Evolutionary conservation across 2,329 filamentous ascomycete species (phyloP).

Genomic region (Biscogniauxia mediterranea): DNA sequence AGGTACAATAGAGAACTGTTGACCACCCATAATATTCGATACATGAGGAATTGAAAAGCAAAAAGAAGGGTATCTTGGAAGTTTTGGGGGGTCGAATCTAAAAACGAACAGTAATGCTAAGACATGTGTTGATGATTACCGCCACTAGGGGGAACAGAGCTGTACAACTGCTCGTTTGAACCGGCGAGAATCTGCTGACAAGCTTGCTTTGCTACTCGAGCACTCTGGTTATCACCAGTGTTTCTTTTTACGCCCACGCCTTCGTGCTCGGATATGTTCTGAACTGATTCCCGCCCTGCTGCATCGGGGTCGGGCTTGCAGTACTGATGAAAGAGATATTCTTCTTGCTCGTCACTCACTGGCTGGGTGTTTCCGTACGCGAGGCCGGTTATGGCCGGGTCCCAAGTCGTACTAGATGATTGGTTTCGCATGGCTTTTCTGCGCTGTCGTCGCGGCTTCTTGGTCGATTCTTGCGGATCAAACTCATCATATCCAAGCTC

Average conservation of each 20-base stretch:
- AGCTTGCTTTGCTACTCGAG: constrained; percentile 37
- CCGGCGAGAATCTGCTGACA: constrained; percentile 35
- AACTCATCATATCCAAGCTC: constrained; percentile 46
- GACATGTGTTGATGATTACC: constrained; percentile 16
- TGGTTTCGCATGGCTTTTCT: constrained; percentile 27
- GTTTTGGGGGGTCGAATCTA: neutral
- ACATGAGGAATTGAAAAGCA: constrained; percentile 4
- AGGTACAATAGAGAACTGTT: neutral
- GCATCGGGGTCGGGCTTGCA: constrained; percentile 20
- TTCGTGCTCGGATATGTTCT: constrained; percentile 21
- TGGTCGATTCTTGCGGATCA: constrained; percentile 38
- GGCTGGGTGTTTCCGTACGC: constrained; percentile 20
- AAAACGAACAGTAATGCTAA: constrained; percentile 2
- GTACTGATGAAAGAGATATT: constrained; percentile 27
- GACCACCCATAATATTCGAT: constrained; percentile 2
- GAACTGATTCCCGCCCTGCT: constrained; percentile 12
- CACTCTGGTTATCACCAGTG: constrained; percentile 30
- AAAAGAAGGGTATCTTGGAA: constrained; percentile 12
- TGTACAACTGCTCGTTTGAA: constrained; percentile 25
- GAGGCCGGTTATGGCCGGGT: constrained; percentile 10
- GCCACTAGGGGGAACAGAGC: constrained; percentile 9
- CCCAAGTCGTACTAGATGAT: constrained; percentile 18
- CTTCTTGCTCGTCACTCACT: constrained; percentile 34
- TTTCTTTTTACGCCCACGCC: constrained; percentile 18
- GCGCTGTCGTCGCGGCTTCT: constrained; percentile 43